These are phyloP conservation scores for Cercophora samala DNA, from an alignment of 495 filamentous ascomycete genomes.

Conservation along the genomic window DNA sequence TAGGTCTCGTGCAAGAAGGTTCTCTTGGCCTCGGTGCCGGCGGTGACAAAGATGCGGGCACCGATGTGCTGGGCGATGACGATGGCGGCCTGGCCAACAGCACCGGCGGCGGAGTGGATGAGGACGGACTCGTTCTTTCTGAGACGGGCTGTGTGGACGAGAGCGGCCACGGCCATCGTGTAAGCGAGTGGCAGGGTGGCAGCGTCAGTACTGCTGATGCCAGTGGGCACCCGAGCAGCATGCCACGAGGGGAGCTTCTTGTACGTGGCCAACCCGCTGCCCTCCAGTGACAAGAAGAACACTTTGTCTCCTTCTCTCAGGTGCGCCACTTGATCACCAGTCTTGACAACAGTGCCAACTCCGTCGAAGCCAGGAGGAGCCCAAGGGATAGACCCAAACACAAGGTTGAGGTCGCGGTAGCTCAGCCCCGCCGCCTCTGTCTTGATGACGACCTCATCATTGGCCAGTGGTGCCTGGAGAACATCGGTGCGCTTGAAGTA, in stretches of 20 bases:
- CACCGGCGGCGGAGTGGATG: slow-evolving; percentile 53
- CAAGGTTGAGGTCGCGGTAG: background rate
- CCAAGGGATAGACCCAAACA: slow-evolving; percentile 1
- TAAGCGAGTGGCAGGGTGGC: background rate
- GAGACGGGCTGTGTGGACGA: slow-evolving; percentile 29
- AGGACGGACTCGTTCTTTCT: slow-evolving; percentile 48
- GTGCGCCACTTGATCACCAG: background rate
- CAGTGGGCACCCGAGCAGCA: background rate
- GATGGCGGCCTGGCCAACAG: slow-evolving; percentile 52
- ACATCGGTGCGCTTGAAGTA: slow-evolving; percentile 3
- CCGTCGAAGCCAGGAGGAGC: slow-evolving; percentile 1
- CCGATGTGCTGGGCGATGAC: slow-evolving; percentile 47
- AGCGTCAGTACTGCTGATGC: background rate
- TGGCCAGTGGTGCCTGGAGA: background rate
- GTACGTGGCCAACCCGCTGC: slow-evolving; percentile 3
- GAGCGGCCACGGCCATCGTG: background rate
- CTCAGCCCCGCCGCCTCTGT: background rate
- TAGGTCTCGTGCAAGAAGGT: slow-evolving; percentile 41
- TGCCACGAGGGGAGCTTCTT: background rate
- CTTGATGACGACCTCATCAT: slow-evolving; percentile 1
- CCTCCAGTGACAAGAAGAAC: slow-evolving; percentile 1
- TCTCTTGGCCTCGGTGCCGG: slow-evolving; percentile 42
- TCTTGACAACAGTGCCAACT: background rate
- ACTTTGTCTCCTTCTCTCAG: background rate
- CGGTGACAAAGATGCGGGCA: slow-evolving; percentile 50